Base-by-base conservation (phyloP, 1,284 basidiomycete genomes). In the Rhodofomes roseus region DNA sequence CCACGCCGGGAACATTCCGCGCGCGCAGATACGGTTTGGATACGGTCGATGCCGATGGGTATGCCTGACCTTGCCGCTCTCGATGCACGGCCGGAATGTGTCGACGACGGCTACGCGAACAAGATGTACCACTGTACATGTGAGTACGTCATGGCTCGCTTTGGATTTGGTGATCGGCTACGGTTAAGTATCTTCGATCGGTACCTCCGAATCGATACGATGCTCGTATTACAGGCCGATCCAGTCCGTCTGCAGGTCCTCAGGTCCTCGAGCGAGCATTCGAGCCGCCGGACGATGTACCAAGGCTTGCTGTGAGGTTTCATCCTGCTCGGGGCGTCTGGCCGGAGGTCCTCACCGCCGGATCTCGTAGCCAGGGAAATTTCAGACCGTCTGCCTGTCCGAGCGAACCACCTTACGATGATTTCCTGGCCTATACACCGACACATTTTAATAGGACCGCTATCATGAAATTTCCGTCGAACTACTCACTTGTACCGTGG, bases 281-380 rank as follows among this genome's bases (percentile, higher is more conserved):
- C 73, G 27, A 73, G 60, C 8, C 63, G 65, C 40, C 65, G 31
- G 1, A 62, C 63, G 46, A 73, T 66, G 52, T 73, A 72, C 25
- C 48, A 53, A 1, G 50, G 56, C 40, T 58, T 51, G 46, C 46
- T 57, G 34, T 51, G 51, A 16, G 37, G 39, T 23, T 58, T 58
- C 27, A 36, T 43, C 23, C 22, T 2, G 25, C 52, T 34, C 4
- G 36, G 31, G 4, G 39, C 56, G 8, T 46, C 25, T 8, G 48
- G 48, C 8, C 18, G 31, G 31, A 31, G 18, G 34, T 52, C 56
- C 23, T 11, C 5, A 6, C 36, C 37, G 18, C 76, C 77, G 41
- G 77, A 77, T 65, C 80, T 81, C 55, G 78, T 80, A 0, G 77
- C 78, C 2, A 81, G 73, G 68, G 81, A 81, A 37, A 81, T 76